Base-by-base conservation (phyloP, 2,329 filamentous ascomycete species). In the Malbranchea zuffiana region DNA sequence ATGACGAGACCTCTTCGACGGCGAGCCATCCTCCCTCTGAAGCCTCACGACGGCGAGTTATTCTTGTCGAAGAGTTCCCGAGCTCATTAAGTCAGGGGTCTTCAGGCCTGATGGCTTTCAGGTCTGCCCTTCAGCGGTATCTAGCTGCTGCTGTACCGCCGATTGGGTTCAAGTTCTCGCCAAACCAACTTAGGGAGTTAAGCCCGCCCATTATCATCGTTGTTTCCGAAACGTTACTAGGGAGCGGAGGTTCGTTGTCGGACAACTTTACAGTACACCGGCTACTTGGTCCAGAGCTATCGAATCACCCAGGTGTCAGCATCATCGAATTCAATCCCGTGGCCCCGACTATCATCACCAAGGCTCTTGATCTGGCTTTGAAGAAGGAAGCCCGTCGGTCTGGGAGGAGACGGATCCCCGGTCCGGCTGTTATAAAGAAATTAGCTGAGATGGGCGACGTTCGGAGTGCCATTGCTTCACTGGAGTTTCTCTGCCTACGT, bases 191-290 rank as follows among this genome's bases (percentile, higher is more conserved):
- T 4, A 12, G 17, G 20, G 67, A 71, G 3, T 59, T 67, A 6
- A 65, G 77, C 17, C 76, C 74, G 1, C 90, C 90, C 0, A 69
- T 96, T 23, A 74, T 98, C 20, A 78, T 98, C 64, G 73, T 98
- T 40, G 77, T 98, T 34, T 95, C 90, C 0, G 90, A 98, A 59
- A 92, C 85, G 0, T 66, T 93, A 10, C 64, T 94, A 11, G 88
- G 83, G 0, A 90, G 86, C 1, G 86, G 79, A 5, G 87, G 83
- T 3, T 80, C 86, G 1, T 78, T 82, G 6, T 78, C 84, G 8
- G 87, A 96, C 53, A 95, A 83, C 57, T 86, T 96, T 51, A 98
- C 90, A 1, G 85, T 85, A 0, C 84, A 96, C 62, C 77, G 87
- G 16, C 64, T 98, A 12, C 73, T 98, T 3, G 90, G 92, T 0